phyloP scores from a whole-genome alignment of 2,329 filamentous ascomycete species.

The Paramyrothecium sp. region DNA sequence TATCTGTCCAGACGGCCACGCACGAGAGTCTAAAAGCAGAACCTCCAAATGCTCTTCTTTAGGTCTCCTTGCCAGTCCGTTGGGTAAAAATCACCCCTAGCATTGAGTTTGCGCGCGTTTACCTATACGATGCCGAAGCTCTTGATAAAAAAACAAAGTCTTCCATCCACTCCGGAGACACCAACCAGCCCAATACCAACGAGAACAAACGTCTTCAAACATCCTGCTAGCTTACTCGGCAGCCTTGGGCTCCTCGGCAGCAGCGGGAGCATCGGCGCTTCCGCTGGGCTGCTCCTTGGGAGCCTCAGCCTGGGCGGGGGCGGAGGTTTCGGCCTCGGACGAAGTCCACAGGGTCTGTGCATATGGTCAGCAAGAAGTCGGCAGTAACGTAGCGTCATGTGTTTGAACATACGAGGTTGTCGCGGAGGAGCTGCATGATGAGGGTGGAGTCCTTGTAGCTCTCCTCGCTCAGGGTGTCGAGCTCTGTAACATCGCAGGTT shows the following conservation, averaged over 20 bases:
- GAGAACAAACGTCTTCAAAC: conserved; percentile 23
- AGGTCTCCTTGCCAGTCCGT: conserved; percentile 36
- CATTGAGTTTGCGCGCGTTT: conserved; percentile 38
- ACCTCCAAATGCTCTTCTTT: conserved; percentile 48
- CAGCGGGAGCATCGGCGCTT: conserved; percentile 55
- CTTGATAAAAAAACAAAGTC: conserved; percentile 52
- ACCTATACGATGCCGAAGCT: conserved; percentile 48
- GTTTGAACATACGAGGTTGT: conserved; percentile 74
- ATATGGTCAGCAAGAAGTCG: conserved; percentile 22
- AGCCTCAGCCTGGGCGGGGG: conserved; percentile 51
- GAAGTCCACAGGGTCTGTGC: conserved; percentile 96
- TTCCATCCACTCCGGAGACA: conserved; percentile 65
- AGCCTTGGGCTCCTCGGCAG: conserved; percentile 67
- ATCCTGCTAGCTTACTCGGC: conserved; percentile 47
- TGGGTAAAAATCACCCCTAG: conserved; percentile 30
- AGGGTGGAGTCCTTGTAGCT: conserved; percentile 99
- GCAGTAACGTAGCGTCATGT: not conserved
- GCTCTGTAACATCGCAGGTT: conserved; percentile 56
- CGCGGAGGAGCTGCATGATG: conserved; percentile 97
- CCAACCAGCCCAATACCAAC: conserved; percentile 50
- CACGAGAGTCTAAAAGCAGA: conserved; percentile 57
- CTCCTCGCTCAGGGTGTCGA: conserved; percentile 95
- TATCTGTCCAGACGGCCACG: conserved; percentile 56
- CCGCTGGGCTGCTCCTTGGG: conserved; percentile 45
- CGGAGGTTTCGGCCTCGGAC: conserved; percentile 87